phyloP scores from a whole-genome alignment of 495 filamentous ascomycete species.

The Cudoniella acicularis region DNA sequence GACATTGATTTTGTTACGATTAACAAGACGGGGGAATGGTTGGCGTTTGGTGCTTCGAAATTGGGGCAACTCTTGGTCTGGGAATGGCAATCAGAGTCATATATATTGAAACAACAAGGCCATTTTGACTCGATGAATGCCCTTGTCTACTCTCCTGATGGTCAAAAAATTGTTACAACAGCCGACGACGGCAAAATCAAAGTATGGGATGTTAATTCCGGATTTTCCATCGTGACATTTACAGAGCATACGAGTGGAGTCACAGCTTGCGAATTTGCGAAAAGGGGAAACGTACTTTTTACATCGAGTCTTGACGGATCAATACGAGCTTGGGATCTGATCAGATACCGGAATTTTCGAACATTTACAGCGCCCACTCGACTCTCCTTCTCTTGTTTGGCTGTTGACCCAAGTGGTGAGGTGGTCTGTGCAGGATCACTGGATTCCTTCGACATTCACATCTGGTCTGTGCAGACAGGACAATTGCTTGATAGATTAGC shows the following conservation, averaged over 20 bases:
- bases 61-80: constrained; percentile 92
- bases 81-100: constrained; percentile 99
- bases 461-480: constrained; percentile 97
- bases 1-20: constrained; percentile 91
- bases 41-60: constrained; percentile 96
- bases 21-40: constrained; percentile 92
- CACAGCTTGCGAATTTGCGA: constrained; percentile 92
- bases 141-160: constrained; percentile 88
- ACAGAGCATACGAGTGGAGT: constrained; percentile 95
- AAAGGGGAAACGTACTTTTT: constrained; percentile 90
- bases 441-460: constrained; percentile 94
- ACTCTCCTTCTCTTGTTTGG: constrained; percentile 86
- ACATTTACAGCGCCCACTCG: constrained; percentile 92
- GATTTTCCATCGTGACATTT: constrained; percentile 97
- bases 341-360: constrained; percentile 93
- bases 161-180: constrained; percentile 85
- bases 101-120: constrained; percentile 95
- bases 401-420: constrained; percentile 95
- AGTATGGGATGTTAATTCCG: constrained; percentile 93
- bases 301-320: constrained; percentile 93
- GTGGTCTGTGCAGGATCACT: constrained; percentile 92
- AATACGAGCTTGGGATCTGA: constrained; percentile 91
- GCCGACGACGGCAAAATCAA: constrained; percentile 98
- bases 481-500: constrained; percentile 87
- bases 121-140: constrained; percentile 97